Conservation (phyloP, 1,284 basidiomycete genomes). For the Cyathus pygmaeus region DNA sequence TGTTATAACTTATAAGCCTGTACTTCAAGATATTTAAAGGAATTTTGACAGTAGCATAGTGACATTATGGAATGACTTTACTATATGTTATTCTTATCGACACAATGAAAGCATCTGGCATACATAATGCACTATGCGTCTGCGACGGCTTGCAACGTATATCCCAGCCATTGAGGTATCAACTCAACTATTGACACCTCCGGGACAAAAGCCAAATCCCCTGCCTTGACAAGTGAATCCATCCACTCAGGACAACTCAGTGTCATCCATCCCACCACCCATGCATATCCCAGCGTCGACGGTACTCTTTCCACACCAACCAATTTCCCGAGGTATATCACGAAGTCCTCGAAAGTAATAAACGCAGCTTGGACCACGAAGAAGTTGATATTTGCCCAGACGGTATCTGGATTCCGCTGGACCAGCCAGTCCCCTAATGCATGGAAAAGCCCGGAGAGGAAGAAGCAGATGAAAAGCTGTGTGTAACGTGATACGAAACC, state of each 20-base stretch:
- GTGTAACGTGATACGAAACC: slow-evolving; percentile 15
- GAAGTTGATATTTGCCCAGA: slow-evolving; percentile 28
- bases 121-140: no score
- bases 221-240: neutral
- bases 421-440: slow-evolving; percentile 14
- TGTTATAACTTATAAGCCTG: no score
- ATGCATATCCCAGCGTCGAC: slow-evolving; percentile 8
- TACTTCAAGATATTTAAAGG: no score
- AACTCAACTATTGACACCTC: no score
- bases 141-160: no score
- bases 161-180: no score
- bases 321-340: slow-evolving; percentile 18
- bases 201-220: no score
- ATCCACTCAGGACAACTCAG: slow-evolving; percentile 13
- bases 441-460: slow-evolving; percentile 42
- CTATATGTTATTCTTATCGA: no score
- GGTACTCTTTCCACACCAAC: slow-evolving; percentile 4
- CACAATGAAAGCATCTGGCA: no score
- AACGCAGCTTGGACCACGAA: slow-evolving; percentile 37
- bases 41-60: no score
- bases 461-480: slow-evolving; percentile 44
- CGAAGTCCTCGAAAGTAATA: slow-evolving; percentile 39
- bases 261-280: slow-evolving; percentile 16
- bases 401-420: slow-evolving; percentile 4
- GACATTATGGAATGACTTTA: no score